Conservation (phyloP, 345 rosid species). For the Citrus cavaleriei region DNA sequence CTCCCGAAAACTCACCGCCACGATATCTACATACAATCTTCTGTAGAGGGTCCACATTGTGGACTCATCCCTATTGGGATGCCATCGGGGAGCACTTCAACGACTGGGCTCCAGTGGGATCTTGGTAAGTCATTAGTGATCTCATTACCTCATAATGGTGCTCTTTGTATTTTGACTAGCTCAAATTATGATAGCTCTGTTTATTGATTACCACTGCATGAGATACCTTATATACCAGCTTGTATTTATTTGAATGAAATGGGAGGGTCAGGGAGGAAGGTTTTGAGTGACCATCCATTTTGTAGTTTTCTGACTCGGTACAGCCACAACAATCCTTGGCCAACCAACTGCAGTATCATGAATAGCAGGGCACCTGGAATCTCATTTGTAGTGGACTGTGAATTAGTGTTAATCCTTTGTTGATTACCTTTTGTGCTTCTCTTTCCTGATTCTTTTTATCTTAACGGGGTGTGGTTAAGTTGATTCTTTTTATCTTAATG, state of each 20-base stretch:
- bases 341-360: background rate
- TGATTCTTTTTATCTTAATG: background rate
- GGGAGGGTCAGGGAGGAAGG: background rate
- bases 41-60: constrained; percentile 81
- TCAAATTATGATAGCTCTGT: background rate
- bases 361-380: background rate
- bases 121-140: constrained; percentile 51
- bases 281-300: background rate
- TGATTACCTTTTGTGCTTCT: background rate
- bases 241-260: background rate
- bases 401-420: background rate
- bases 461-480: background rate
- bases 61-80: constrained; percentile 84
- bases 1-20: constrained; percentile 69
- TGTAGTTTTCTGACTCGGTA: background rate
- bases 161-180: background rate
- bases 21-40: constrained; percentile 54
- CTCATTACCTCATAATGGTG: background rate
- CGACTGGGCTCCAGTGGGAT: constrained; percentile 90
- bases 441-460: too few relatives aligned
- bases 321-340: background rate
- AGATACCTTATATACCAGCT: background rate
- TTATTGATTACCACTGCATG: background rate
- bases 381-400: background rate
- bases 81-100: constrained; percentile 67